phyloP scores from a whole-genome alignment of 106 monocot species.

The Hemerocallis citrina region DNA sequence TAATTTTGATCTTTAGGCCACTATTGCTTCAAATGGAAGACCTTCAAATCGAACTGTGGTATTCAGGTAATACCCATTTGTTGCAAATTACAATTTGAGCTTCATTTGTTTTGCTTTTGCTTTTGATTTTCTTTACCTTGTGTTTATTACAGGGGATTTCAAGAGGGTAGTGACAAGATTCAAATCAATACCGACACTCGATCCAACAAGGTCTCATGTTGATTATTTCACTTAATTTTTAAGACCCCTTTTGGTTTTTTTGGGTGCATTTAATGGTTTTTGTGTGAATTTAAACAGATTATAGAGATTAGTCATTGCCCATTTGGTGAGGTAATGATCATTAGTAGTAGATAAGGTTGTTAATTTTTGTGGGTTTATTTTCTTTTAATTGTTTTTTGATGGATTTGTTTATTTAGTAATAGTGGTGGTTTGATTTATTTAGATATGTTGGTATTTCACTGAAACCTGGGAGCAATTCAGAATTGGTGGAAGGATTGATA shows the following conservation, averaged over 20 bases:
- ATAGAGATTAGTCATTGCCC: conserved; percentile 66
- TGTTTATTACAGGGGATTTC: conserved; percentile 47
- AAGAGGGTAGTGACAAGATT: conserved; percentile 48
- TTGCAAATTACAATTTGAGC: background rate
- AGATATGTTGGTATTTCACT: conserved; percentile 96
- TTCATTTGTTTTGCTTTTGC: background rate
- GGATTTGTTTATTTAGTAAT: background rate
- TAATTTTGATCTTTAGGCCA: conserved; percentile 33
- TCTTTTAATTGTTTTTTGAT: background rate
- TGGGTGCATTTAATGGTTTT: background rate
- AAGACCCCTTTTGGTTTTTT: background rate
- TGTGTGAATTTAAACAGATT: conserved; percentile 42
- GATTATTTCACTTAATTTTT: background rate
- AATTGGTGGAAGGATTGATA: conserved; percentile 69
- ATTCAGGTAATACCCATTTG: conserved; percentile 62
- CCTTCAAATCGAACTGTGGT: conserved; percentile 89
- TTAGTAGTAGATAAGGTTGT: background rate
- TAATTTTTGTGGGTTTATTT: background rate
- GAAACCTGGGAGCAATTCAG: conserved; percentile 93
- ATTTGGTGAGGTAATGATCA: conserved; percentile 76
- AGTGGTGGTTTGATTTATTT: background rate
- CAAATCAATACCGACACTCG: conserved; percentile 75
- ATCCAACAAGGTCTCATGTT: conserved; percentile 43
- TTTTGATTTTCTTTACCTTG: background rate
- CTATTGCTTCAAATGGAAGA: conserved; percentile 42